Percentiles rank a stretch among this genome's conserved stretches.
These are phyloP conservation scores for Tanozyma kutaoensis DNA, from an alignment of 805 yeast species.

Conservation along the genomic window DNA sequence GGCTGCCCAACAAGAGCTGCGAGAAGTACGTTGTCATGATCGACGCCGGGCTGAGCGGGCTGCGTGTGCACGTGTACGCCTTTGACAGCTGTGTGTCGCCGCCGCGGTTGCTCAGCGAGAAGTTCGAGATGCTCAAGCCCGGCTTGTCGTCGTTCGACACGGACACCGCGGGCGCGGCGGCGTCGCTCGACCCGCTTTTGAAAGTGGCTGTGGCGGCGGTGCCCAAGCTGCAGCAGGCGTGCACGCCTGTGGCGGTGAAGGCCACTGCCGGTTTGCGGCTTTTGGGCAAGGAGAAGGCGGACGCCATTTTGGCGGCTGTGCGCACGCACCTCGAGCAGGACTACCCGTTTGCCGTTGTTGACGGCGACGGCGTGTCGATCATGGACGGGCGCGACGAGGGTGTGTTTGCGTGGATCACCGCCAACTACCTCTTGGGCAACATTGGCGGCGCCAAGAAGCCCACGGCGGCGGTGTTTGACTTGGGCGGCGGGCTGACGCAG, in stretches of 20 bases:
- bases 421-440: constrained; percentile 86
- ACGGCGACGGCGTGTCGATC: constrained; percentile 74
- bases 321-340: constrained; percentile 59
- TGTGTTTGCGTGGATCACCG: constrained; percentile 97
- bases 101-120: constrained; percentile 69
- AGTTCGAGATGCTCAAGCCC: constrained; percentile 80
- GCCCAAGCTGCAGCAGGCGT: constrained; percentile 57
- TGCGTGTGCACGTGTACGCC: constrained; percentile 87
- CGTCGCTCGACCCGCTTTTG: constrained; percentile 74
- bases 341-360: constrained; percentile 88
- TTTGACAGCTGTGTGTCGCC: constrained; percentile 81
- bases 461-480: constrained; percentile 94
- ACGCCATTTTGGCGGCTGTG: constrained; percentile 63
- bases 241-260: constrained; percentile 92
- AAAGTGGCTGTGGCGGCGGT: constrained; percentile 62
- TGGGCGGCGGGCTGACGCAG: constrained; percentile 98
- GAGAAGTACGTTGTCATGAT: constrained; percentile 70
- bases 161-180: constrained; percentile 77
- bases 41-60: constrained; percentile 97
- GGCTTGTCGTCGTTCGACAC: constrained; percentile 81
- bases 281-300: constrained; percentile 65
- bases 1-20: constrained; percentile 6
- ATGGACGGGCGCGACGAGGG: constrained; percentile 98
- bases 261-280: constrained; percentile 96
- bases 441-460: constrained; percentile 66